Conservation (phyloP, 257 asterid genomes). For the Echites panduratus region DNA sequence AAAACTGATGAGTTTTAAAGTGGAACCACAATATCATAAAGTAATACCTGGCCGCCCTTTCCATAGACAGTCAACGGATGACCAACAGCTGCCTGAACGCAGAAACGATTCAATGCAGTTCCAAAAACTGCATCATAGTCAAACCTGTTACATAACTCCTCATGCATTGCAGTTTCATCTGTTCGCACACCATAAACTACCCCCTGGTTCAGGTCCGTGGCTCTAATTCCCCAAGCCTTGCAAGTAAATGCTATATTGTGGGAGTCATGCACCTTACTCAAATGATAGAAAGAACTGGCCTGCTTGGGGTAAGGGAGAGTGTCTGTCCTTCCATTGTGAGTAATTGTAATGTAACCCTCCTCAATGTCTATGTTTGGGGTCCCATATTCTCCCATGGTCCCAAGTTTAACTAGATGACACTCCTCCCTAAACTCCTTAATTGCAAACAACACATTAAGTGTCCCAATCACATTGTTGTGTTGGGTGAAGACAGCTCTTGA, state of each 20-base stretch:
- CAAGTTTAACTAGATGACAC: constrained; percentile 94
- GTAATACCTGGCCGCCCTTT: constrained; percentile 92
- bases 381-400: constrained; percentile 99
- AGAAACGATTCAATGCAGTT: constrained; percentile 89
- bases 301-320: constrained; percentile 95
- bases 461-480: constrained; percentile 86
- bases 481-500: constrained; percentile 89
- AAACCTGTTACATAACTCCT: constrained; percentile 70
- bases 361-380: constrained; percentile 95
- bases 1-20: not conserved
- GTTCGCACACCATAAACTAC: constrained; percentile 90
- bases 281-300: constrained; percentile 87
- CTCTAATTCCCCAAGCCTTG: constrained; percentile 95
- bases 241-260: constrained; percentile 90
- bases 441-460: constrained; percentile 84
- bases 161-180: constrained; percentile 84
- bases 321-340: constrained; percentile 88
- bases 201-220: constrained; percentile 93
- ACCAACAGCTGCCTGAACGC: constrained; percentile 94
- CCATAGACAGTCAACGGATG: constrained; percentile 97
- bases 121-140: constrained; percentile 92
- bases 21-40: not conserved
- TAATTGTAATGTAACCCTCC: constrained; percentile 85
- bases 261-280: constrained; percentile 94
- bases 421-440: constrained; percentile 82